Percentiles rank a stretch among this genome's conserved stretches.
Evolutionary conservation across 2,329 filamentous ascomycete species (phyloP).

Genomic region (Emmonsiellopsis sp.): DNA sequence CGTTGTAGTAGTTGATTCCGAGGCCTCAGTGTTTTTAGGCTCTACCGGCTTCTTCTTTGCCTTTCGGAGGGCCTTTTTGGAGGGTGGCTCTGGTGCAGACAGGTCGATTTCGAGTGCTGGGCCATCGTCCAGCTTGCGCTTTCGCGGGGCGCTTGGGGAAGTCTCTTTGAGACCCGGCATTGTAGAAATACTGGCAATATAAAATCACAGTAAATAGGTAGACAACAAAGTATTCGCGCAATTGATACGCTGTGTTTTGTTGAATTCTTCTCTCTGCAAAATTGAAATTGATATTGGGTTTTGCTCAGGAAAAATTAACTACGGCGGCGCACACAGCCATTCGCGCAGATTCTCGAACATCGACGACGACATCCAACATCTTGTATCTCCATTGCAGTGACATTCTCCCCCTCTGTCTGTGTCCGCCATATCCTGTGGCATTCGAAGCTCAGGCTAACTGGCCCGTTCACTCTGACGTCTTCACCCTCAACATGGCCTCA

Average conservation of each 20-base stretch:
- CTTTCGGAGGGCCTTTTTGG: slow-evolving; percentile 83
- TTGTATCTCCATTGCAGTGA: no score
- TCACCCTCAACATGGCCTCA: slow-evolving; percentile 22
- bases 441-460: no score
- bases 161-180: slow-evolving; percentile 5
- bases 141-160: slow-evolving; percentile 24
- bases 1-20: slow-evolving; percentile 28
- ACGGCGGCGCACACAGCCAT: no score
- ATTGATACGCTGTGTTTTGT: neutral
- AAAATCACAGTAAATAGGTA: neutral
- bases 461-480: no score
- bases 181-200: neutral
- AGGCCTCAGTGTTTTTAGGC: slow-evolving; percentile 21
- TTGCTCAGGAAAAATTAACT: no score
- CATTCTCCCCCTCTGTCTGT: no score
- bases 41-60: slow-evolving; percentile 59
- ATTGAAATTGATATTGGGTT: no score
- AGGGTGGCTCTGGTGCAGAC: slow-evolving; percentile 80
- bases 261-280: neutral
- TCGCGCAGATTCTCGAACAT: no score
- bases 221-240: neutral
- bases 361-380: no score
- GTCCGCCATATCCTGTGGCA: no score
- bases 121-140: slow-evolving; percentile 57
- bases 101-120: slow-evolving; percentile 81